Evolutionary conservation across 352 stramenopile species (phyloP).

Genomic region (Phytophthora tubulina): DNA sequence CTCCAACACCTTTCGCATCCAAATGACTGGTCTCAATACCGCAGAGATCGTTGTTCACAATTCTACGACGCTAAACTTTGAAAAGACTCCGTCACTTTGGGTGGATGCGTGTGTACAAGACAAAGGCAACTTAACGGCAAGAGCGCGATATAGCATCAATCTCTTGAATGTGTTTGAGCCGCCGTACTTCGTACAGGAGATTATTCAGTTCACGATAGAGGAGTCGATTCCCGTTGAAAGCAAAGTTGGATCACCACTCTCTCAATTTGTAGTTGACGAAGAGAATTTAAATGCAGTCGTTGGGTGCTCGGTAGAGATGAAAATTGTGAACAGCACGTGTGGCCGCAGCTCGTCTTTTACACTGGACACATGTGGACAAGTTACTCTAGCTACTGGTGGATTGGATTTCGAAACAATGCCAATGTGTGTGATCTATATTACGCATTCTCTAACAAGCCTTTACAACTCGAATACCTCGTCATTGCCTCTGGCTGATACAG

Average conservation of each 20-base stretch:
- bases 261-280: constrained; percentile 34
- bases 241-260: constrained; percentile 20
- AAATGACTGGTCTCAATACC: constrained; percentile 15
- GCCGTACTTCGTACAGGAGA: constrained; percentile 43
- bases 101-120: constrained; percentile 65
- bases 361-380: constrained; percentile 28
- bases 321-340: constrained; percentile 34
- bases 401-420: constrained; percentile 42
- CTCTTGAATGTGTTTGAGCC: constrained; percentile 67
- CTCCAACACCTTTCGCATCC: constrained; percentile 42
- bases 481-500: constrained; percentile 4
- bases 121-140: constrained; percentile 32
- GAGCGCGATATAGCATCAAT: constrained; percentile 34
- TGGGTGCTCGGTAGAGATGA: constrained; percentile 27
- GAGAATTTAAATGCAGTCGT: constrained; percentile 25
- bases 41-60: constrained; percentile 50
- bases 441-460: constrained; percentile 8
- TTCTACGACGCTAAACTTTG: constrained; percentile 50
- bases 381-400: constrained; percentile 21
- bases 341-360: constrained; percentile 16
- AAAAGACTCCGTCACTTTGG: constrained; percentile 45
- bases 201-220: constrained; percentile 36
- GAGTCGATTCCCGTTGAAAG: constrained; percentile 39
- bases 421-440: constrained; percentile 33
- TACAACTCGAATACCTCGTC: constrained; percentile 25